Conservation (phyloP, 441 rosid genomes). For the Pelargonium australe region DNA sequence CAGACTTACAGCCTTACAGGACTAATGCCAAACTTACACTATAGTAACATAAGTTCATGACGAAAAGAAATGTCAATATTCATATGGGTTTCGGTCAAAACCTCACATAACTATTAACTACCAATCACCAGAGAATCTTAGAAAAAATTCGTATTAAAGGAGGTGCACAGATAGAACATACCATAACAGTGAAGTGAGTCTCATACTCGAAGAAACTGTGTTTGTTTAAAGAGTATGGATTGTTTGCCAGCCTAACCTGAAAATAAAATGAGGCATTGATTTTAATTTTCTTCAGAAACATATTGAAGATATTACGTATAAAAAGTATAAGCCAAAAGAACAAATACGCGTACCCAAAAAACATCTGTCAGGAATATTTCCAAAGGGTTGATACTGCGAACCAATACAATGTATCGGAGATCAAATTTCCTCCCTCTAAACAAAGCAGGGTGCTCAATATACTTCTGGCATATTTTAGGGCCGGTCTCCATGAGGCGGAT, state of each 20-base stretch:
- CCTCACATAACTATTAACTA: conserved; percentile 6
- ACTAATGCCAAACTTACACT: conserved; percentile 9
- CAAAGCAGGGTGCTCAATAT: conserved; percentile 85
- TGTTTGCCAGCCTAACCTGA: conserved; percentile 88
- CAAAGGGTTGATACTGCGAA: conserved; percentile 68
- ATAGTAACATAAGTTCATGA: background rate
- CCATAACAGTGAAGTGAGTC: conserved; percentile 98
- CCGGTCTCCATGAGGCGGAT: conserved; percentile 98
- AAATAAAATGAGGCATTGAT: conserved; percentile 16
- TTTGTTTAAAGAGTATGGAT: conserved; percentile 66
- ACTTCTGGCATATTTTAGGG: conserved; percentile 96
- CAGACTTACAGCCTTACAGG: no score
- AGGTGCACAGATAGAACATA: conserved; percentile 32
- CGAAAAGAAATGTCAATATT: background rate
- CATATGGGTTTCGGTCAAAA: conserved; percentile 6
- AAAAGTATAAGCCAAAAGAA: background rate
- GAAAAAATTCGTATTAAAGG: conserved; percentile 17
- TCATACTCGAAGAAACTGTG: conserved; percentile 86
- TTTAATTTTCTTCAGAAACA: background rate
- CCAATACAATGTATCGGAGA: conserved; percentile 69
- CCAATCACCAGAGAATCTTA: background rate
- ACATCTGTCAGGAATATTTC: conserved; percentile 71
- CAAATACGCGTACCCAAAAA: conserved; percentile 64
- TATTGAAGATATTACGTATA: background rate
- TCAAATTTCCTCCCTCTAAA: conserved; percentile 80